Evolutionary conservation across 164 flowering plant genomes (phyloP), one percentile per base, ranked within the genome.

Genomic region (Liriodendron chinense): DNA sequence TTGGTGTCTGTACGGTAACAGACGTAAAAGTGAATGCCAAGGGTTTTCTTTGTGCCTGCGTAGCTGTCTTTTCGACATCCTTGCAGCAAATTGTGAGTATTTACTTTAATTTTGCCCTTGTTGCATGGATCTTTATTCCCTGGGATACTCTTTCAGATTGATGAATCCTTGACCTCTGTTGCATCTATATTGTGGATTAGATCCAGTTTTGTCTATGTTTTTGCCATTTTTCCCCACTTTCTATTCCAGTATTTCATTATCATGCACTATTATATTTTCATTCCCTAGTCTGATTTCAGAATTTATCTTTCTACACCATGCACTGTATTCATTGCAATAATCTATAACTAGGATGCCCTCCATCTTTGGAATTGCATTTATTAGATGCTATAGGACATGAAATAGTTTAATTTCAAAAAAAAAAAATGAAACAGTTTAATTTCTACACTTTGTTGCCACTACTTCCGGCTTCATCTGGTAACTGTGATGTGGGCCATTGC

Each of bases 1-100:
- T 94, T 9, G 98, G 98, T 50, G 91, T 93, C 65, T 93, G 96
- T 83, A 93, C 98, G 1, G 92, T 93, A n/a, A 93, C 98, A 24
- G 98, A 94, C 82, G 98, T 94, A 16, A 92, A 91, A 76, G 95
- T 94, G 67, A 94, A 94, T 81, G 89, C 81, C 73, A 90, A 92
- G 80, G 98, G 98, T 68, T 94, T 94, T 80, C n/a, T 91, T 12
- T 94, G 98, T 79, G 94, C 98, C 64, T 85, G 86, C 57, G 80
- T 91, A 10, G 98, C 98, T 4, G 90, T 94, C 26, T 34, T 91
- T 24, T 85, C 93, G 16, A 94, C 98, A 68, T 94, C 98, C 12
- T 84, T 94, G 76, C 98, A 94, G 78, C 98, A 94, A 85, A 94
- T 94, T 85, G 98, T 93, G 78, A 93, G 96, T 85, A 61, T 74